A percentile compares a stretch with the other conserved stretches of the same genome.
Evolutionary conservation across 2,329 filamentous ascomycete genomes (phyloP).

Genomic region (Claviceps digitariae): DNA sequence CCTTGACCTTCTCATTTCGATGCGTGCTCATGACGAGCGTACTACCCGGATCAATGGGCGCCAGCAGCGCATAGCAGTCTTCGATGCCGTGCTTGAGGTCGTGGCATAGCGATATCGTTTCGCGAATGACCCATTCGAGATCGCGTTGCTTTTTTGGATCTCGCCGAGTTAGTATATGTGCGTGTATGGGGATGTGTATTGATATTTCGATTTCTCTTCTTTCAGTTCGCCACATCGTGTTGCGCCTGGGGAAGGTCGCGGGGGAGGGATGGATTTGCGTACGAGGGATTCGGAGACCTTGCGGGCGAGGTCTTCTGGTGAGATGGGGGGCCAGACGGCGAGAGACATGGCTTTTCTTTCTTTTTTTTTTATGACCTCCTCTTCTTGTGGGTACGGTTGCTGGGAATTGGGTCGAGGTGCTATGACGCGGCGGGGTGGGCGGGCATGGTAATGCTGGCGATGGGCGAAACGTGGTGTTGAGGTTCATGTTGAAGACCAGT

Average conservation of each 20-base stretch:
- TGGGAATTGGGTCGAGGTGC: not conserved
- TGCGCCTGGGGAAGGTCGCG: not conserved
- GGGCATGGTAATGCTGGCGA: not conserved
- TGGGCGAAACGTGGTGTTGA: too few species aligned
- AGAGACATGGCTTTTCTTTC: slow-evolving; percentile 33
- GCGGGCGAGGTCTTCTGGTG: slow-evolving; percentile 34
- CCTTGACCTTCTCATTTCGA: slow-evolving; percentile 81
- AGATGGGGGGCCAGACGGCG: slow-evolving; percentile 43
- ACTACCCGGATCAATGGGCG: slow-evolving; percentile 70
- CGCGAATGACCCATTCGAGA: slow-evolving; percentile 39
- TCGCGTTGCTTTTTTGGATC: slow-evolving; percentile 30
- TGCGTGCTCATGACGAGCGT: slow-evolving; percentile 82
- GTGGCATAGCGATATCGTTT: slow-evolving; percentile 33
- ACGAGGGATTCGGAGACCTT: slow-evolving; percentile 38
- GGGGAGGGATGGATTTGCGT: slow-evolving; percentile 10
- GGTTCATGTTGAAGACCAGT: too few species aligned
- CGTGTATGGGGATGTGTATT: too few species aligned
- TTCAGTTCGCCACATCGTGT: not conserved
- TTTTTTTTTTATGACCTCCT: not conserved
- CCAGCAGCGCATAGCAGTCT: slow-evolving; percentile 78
- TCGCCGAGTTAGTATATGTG: not conserved
- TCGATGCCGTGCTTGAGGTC: slow-evolving; percentile 55
- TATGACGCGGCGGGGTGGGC: not conserved
- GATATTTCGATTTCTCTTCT: not conserved
- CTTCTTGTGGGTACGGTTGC: not conserved